Conservation (phyloP, 164 flowering plant genomes). For the Magnolia officinalis region DNA sequence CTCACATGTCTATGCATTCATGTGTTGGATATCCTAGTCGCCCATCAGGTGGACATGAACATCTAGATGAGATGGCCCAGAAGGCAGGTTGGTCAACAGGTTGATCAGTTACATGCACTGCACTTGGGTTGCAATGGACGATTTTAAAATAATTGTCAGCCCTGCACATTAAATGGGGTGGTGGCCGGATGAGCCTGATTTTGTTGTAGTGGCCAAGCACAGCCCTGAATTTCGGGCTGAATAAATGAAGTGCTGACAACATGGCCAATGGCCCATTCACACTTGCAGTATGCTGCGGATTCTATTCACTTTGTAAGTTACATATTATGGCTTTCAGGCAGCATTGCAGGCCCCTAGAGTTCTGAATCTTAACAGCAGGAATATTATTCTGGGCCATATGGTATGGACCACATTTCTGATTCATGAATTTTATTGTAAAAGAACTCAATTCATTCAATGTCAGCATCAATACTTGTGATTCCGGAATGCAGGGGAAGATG, state of each 20-base stretch:
- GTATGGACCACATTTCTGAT: slow-evolving; percentile 25
- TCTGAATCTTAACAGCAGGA: slow-evolving; percentile 58
- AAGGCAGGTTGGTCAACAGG: no score
- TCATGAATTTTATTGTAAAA: neutral
- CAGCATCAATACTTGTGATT: neutral
- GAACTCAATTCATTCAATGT: neutral
- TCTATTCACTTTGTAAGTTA: neutral
- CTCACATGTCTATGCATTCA: no score
- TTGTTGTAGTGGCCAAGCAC: neutral
- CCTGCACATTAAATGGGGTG: no score
- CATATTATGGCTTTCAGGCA: slow-evolving; percentile 39
- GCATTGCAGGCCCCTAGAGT: slow-evolving; percentile 78
- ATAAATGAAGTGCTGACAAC: neutral
- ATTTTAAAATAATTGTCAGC: no score
- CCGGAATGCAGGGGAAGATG: slow-evolving; percentile 55
- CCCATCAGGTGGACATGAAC: no score
- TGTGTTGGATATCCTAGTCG: no score
- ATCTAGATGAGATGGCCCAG: no score
- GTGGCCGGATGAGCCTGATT: no score
- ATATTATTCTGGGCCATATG: slow-evolving; percentile 82
- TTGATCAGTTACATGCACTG: no score
- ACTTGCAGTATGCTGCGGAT: neutral
- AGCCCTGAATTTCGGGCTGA: neutral
- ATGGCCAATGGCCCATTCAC: neutral
- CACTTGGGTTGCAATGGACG: no score